Evolutionary conservation across 768 basidiomycete genomes (phyloP).

Genomic region (Tulasnella sp.): DNA sequence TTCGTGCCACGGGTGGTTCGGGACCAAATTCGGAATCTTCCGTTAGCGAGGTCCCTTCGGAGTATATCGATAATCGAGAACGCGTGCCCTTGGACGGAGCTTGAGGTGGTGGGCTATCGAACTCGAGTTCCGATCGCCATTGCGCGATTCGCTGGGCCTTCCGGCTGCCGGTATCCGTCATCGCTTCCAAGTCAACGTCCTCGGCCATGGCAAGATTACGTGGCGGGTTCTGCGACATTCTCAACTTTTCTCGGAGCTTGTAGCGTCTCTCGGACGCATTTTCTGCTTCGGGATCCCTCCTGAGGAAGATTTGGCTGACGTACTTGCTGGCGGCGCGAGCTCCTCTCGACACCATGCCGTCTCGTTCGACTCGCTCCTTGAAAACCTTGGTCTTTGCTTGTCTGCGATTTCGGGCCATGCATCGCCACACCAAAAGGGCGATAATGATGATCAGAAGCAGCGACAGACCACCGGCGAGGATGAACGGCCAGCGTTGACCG

Average conservation of each 20-base stretch:
- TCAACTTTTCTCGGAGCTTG: neutral
- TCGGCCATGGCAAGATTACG: neutral
- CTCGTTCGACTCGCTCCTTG: slow-evolving; percentile 10
- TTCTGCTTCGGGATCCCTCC: neutral
- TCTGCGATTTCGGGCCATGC: slow-evolving; percentile 55
- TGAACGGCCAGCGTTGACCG: slow-evolving; percentile 56
- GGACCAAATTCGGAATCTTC: neutral
- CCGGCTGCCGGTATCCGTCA: neutral
- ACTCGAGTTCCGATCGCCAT: slow-evolving; percentile 4
- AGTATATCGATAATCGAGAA: neutral
- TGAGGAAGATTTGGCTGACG: neutral
- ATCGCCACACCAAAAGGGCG: slow-evolving; percentile 57
- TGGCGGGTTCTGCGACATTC: neutral
- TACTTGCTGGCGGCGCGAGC: neutral
- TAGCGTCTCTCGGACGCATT: slow-evolving; percentile 1
- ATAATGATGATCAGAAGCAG: slow-evolving; percentile 58
- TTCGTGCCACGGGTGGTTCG: neutral
- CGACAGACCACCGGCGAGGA: slow-evolving; percentile 73
- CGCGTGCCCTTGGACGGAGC: neutral
- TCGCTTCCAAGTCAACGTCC: neutral
- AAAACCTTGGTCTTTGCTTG: slow-evolving; percentile 55
- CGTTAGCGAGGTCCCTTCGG: neutral
- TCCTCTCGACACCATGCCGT: neutral
- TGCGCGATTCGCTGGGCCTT: neutral
- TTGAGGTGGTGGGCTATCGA: neutral